Base-by-base conservation (phyloP, 345 rosid genomes). In the Melaleuca alternifolia region DNA sequence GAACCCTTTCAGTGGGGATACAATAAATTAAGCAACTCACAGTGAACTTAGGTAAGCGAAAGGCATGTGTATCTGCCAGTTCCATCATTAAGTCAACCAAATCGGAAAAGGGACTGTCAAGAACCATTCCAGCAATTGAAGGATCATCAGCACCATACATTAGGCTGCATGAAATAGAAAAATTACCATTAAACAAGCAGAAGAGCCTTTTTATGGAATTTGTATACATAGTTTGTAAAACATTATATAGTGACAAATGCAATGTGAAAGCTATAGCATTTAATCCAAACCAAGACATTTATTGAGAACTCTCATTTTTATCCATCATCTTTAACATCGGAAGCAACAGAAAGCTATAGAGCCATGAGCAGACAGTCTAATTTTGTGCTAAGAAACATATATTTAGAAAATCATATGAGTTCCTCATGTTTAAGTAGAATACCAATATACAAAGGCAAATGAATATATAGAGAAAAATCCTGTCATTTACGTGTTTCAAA, bases 71-170 rank as follows among this genome's bases (percentile, higher is more conserved):
- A 76, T 91, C 93, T 57, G 91, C 93, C 51, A 92, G 91, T 89
- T 92, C 94, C 92, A 91, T 89, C 94, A 92, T 92, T 87, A 92
- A 86, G 87, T 91, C 92, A 87, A 90, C 89, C 92, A 92, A 90
- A 88, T 90, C 91, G 24, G 94, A 91, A 83, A 92, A 92, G 54
- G 93, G 93, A 88, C 94, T 91, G 84, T 92, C 93, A 33, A 92
- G 89, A 88, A 91, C 94, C 89, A 92, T 90, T 89, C 94, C 94
- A 82, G 94, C 93, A 15, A 91, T 88, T 59, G 94, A 92, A 62
- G 94, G 94, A 86, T 92, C 94, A 57, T 88, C 91, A 28, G 92
- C 92, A 84, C 93, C 94, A 83, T 92, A 92, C 92, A 92, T 85
- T 51, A 92, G 89, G 90, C 94, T 92, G 90, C 83, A 84, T 81